These are phyloP conservation scores for Arthrobotrys sinensis DNA, from an alignment of 2,329 filamentous ascomycete genomes.

Conservation along the genomic window DNA sequence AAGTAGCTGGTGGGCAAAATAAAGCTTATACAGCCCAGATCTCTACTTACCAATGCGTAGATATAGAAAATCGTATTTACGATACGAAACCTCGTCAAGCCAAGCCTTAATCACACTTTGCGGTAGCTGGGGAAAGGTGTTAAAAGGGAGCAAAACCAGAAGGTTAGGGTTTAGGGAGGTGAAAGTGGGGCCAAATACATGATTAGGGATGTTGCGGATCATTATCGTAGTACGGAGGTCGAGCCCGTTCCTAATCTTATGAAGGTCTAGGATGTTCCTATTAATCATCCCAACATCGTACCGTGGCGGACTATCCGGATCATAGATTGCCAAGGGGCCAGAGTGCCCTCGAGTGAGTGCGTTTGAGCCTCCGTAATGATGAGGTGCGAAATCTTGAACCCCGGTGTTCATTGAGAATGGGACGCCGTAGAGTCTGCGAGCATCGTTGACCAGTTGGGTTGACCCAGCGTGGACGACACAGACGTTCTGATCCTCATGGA, in stretches of 20 bases:
- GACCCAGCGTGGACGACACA: conserved; percentile 71
- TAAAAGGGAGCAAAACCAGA: conserved; percentile 72
- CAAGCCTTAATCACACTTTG: conserved; percentile 39
- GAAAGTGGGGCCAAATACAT: conserved; percentile 73
- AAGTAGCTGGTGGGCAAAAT: background rate
- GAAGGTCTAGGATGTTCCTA: conserved; percentile 69
- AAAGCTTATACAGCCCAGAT: conserved; percentile 69
- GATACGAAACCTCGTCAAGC: conserved; percentile 79
- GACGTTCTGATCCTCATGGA: conserved; percentile 76
- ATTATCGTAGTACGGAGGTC: conserved; percentile 72
- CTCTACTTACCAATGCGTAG: conserved; percentile 87
- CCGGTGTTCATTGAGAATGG: background rate
- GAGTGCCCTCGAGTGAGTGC: conserved; percentile 19
- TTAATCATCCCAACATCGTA: conserved; percentile 41
- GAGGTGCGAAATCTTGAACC: background rate
- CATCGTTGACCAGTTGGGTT: conserved; percentile 69
- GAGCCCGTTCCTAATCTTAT: conserved; percentile 33
- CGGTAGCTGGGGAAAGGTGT: conserved; percentile 73
- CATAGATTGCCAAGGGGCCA: background rate
- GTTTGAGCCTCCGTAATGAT: conserved; percentile 20
- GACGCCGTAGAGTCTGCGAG: conserved; percentile 67
- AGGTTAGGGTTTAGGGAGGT: background rate
- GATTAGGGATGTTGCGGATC: conserved; percentile 94
- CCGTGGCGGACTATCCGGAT: conserved; percentile 37
- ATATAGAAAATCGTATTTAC: conserved; percentile 95